A percentile compares a stretch with the other conserved stretches of the same genome.
Conservation (phyloP, 2,329 filamentous ascomycete genomes). For the Nothophoma quercina region DNA sequence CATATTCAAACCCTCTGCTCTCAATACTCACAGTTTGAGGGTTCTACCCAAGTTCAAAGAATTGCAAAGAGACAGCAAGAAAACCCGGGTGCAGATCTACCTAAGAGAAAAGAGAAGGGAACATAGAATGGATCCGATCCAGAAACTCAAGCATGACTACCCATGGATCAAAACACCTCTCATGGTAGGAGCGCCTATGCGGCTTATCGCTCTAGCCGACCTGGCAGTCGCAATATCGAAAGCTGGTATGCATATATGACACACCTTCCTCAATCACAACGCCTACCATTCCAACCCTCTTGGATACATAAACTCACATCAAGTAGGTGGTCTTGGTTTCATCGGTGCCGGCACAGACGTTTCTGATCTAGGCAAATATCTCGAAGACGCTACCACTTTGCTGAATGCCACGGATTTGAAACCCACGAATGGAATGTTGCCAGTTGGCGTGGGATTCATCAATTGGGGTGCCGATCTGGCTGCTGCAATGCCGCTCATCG, state of each 20-base stretch:
- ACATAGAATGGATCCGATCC: slow-evolving; percentile 20
- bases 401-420: slow-evolving; percentile 23
- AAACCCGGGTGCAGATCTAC: too few relatives aligned
- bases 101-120: background rate
- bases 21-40: too few relatives aligned
- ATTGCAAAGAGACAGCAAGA: too few relatives aligned
- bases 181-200: slow-evolving; percentile 73
- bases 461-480: slow-evolving; percentile 58
- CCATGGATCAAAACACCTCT: slow-evolving; percentile 67
- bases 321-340: slow-evolving; percentile 56
- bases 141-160: slow-evolving; percentile 52
- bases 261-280: background rate
- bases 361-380: slow-evolving; percentile 41
- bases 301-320: background rate
- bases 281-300: background rate
- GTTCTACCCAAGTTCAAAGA: too few relatives aligned
- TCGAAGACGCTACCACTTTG: slow-evolving; percentile 34
- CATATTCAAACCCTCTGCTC: too few relatives aligned
- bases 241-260: slow-evolving; percentile 55
- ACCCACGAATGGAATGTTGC: slow-evolving; percentile 40
- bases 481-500: slow-evolving; percentile 60
- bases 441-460: slow-evolving; percentile 69
- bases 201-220: slow-evolving; percentile 63
- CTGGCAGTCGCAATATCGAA: slow-evolving; percentile 68
- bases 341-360: slow-evolving; percentile 55